A percentile compares a stretch with the other conserved stretches of the same genome.
These are phyloP conservation scores for Candida ponderosae DNA, from an alignment of 805 yeast genomes.

Conservation along the genomic window DNA sequence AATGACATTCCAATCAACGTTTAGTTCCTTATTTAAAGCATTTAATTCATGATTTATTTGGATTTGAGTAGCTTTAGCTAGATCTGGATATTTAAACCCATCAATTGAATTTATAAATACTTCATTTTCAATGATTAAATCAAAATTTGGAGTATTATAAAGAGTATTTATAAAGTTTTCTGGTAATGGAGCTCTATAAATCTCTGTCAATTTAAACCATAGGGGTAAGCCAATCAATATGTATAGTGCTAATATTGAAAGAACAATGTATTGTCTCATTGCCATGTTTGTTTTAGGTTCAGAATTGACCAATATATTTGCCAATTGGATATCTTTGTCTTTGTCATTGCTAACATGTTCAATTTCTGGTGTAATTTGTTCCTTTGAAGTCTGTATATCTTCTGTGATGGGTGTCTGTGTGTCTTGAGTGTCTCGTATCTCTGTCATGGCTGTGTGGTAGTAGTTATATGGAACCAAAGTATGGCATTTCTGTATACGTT, in stretches of 20 bases:
- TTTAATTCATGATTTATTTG: conserved; percentile 36
- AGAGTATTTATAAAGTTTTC: conserved; percentile 26
- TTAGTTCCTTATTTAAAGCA: conserved; percentile 8
- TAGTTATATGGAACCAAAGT: too few species aligned
- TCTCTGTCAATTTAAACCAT: conserved; percentile 33
- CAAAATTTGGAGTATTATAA: conserved; percentile 31
- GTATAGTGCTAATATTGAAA: conserved; percentile 18
- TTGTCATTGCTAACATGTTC: not conserved
- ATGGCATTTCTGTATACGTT: too few species aligned
- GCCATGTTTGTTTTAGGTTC: conserved; percentile 13
- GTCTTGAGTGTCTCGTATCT: too few species aligned
- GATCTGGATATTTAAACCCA: conserved; percentile 57
- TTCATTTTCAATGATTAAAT: conserved; percentile 35
- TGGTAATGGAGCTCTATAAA: conserved; percentile 33
- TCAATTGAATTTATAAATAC: conserved; percentile 30
- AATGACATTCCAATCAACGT: conserved; percentile 27
- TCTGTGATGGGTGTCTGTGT: too few species aligned
- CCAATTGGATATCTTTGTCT: not conserved
- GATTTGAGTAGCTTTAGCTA: conserved; percentile 45
- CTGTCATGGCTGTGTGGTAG: too few species aligned
- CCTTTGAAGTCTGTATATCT: too few species aligned
- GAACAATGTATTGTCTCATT: conserved; percentile 16
- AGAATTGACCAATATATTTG: conserved; percentile 7
- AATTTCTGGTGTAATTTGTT: too few species aligned
- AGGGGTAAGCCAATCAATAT: conserved; percentile 30